Base-by-base conservation (phyloP, 1,284 basidiomycete species). In the Coniferiporia sulphurascens region DNA sequence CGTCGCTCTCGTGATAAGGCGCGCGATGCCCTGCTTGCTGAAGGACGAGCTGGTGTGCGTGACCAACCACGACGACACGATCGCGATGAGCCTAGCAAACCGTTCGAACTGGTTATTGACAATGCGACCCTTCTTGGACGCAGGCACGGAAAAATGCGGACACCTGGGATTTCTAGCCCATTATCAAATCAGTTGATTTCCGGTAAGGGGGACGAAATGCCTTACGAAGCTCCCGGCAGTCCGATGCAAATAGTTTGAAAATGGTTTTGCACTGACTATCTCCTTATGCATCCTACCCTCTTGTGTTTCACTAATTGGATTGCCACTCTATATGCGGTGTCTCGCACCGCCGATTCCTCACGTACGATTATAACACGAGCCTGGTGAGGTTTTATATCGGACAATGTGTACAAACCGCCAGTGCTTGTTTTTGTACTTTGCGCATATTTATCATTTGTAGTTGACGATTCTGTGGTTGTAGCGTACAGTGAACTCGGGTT, bases 101-200 rank as follows among this genome's bases (percentile, higher is more conserved):
- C 76, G 1, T 97, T 97, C 66, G 91, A 95, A 68, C 79, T 97
- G 55, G 89, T 93, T 69, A 76, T 97, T 56, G 83, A 89, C 65
- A 85, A 82, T 58, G 91, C 95, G 43, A 96, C 94, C 4, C 72
- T 97, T 1, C 78, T 97, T 1, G 92, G 90, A 15, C 74, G 89
- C 61, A 75, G 89, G 63, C 84, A 87, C 59, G 63, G 64, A 65
- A 79, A 79, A 64, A 74, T 74, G 19, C 73, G 68, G 48, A 69
- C 56, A 12, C 65, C 60, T 19, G 66, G 63, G 17, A 60, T 34
- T 4, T 35, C 52, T 10, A 62, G 61, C 35, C 61, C 61, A 3
- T 53, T 62, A 19, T 48, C 57, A 4, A 52, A 59, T 34, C 38
- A 49, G 34, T 8, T 19, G 7, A 17, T 55, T n/a, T 41, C 45